Percentiles rank a stretch among this genome's conserved stretches.
Conservation (phyloP, 805 yeast species). For the Starmera quercuum region DNA sequence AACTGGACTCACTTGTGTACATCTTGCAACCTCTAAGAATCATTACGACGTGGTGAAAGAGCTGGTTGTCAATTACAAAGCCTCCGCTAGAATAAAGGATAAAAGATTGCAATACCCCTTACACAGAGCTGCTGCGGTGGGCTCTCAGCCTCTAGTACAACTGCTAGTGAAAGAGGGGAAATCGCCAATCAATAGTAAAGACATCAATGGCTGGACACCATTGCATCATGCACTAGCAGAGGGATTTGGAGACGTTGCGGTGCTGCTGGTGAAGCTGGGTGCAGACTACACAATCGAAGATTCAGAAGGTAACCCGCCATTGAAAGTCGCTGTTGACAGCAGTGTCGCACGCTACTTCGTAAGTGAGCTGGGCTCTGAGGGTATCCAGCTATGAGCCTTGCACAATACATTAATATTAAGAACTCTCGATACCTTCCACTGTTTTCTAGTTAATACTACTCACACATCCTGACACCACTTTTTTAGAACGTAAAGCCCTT, state of each 20-base stretch:
- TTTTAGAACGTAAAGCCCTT: no score
- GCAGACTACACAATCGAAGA: constrained; percentile 49
- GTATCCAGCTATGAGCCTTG: constrained; percentile 6
- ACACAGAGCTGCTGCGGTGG: constrained; percentile 79
- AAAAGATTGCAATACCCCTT: constrained; percentile 56
- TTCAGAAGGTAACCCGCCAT: constrained; percentile 45
- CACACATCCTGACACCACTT: no score
- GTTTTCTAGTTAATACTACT: no score
- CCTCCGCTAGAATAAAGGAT: constrained; percentile 62
- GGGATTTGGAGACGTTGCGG: constrained; percentile 75
- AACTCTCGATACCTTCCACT: no score
- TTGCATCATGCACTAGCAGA: constrained; percentile 88
- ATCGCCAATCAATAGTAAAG: constrained; percentile 63
- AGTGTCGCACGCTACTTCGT: constrained; percentile 35
- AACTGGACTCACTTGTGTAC: constrained; percentile 70
- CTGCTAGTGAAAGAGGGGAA: constrained; percentile 43
- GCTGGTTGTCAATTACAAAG: constrained; percentile 47
- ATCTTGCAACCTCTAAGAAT: constrained; percentile 68
- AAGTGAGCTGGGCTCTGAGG: constrained; percentile 6
- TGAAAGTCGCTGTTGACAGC: constrained; percentile 48
- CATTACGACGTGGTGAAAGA: constrained; percentile 45
- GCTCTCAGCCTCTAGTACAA: constrained; percentile 50
- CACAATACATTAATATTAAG: no score
- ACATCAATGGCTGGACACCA: constrained; percentile 74
- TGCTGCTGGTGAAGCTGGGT: constrained; percentile 50